Evolutionary conservation across 2,329 filamentous ascomycete genomes (phyloP).

Genomic region (Ophiocordyceps camponoti-saundersi): DNA sequence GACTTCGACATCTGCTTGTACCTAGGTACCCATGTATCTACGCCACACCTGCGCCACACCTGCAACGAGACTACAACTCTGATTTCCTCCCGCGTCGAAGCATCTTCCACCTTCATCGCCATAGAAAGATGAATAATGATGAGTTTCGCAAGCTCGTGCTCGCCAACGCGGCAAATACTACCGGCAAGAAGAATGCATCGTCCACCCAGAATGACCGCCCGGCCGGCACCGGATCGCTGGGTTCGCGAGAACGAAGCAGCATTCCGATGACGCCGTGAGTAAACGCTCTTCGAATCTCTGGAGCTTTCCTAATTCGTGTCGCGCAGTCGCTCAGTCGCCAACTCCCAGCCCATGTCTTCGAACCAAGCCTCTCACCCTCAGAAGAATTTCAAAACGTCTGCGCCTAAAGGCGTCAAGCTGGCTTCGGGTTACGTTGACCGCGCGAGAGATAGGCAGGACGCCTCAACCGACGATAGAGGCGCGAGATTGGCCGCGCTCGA

Average conservation of each 20-base stretch:
- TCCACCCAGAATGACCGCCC: constrained; percentile 16
- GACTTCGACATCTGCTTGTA: neutral
- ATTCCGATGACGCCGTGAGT: constrained; percentile 90
- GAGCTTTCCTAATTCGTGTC: constrained; percentile 7
- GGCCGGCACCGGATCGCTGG: constrained; percentile 35
- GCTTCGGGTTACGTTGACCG: constrained; percentile 74
- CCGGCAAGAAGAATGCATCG: constrained; percentile 25
- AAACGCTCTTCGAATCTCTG: neutral
- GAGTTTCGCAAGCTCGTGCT: constrained; percentile 75
- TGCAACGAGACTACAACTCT: neutral
- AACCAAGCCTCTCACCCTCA: constrained; percentile 35
- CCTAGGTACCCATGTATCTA: no score
- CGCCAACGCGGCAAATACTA: constrained; percentile 23
- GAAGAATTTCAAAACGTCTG: constrained; percentile 64
- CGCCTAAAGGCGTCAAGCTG: constrained; percentile 69
- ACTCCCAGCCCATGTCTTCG: constrained; percentile 52
- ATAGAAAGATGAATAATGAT: constrained; percentile 67
- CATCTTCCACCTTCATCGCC: neutral
- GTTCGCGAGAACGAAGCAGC: constrained; percentile 60
- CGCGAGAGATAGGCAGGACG: constrained; percentile 43
- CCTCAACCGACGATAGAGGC: constrained; percentile 36
- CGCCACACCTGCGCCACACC: neutral
- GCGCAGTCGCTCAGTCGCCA: constrained; percentile 43
- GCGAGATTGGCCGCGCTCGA: constrained; percentile 63
- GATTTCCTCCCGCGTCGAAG: neutral